Base-by-base conservation (phyloP, 208 protist species). In the Acanthamoeba lenticulata region DNA sequence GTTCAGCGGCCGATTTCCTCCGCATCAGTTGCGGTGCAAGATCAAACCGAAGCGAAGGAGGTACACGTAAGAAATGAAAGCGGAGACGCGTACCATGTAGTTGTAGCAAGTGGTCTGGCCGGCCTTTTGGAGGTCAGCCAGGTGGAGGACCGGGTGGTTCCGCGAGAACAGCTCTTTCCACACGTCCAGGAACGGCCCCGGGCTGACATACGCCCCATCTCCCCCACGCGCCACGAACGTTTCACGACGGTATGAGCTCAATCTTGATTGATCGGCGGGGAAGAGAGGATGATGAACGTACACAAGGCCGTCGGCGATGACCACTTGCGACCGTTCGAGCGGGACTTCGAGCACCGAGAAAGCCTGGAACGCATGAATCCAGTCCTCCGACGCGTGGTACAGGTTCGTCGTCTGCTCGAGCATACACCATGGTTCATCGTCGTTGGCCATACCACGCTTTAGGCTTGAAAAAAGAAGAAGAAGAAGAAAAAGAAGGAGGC, bases 291-390 rank as follows among this genome's bases (percentile, higher is more conserved):
- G 44, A 62, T 40, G 42, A 1, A 29, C 9, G 45, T 90, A 90
- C 83, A 69, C 34, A 45, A 90, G 83, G 1, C 88, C 88, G 24
- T 92, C 88, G 40, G 88, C 88, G n/a, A 92, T 92, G 65, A 92
- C 62, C 15, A 92, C 62, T 32, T 92, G 88, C 36, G 88, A 11
- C 7, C 40, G 11, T 5, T 69, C 52, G 11, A 77, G 13, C 6
- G 52, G 60, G 24, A 77, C 40, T 17, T 57, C 57, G 27, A 92
- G 45, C 38, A 92, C 60, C 2, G 88, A 69, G 40, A 57, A 92
- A 3, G 60, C 32, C 27, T 19, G 5, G 40, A 92, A 92, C 34
- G 88, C 88, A 21, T 77, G 60, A 27, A 92, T 17, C 24, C 2
- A 34, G 52, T 92, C 88, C 42, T 92, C 88, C 45, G 36, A 17